These are phyloP conservation scores for Exophiala spinifera DNA, from an alignment of 2,329 filamentous ascomycete genomes.

Conservation along the genomic window DNA sequence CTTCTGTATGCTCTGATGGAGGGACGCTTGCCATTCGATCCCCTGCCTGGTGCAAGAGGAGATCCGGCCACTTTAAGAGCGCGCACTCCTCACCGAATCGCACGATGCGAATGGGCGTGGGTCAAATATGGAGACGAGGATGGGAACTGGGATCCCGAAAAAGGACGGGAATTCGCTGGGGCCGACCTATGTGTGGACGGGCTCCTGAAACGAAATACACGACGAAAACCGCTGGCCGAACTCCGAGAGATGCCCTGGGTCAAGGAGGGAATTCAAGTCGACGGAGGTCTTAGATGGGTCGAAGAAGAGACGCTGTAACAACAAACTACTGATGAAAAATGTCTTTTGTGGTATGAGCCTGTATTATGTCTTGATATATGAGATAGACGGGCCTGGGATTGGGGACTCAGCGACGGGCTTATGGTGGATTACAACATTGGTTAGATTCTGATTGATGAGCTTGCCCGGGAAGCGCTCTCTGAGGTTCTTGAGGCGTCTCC, in stretches of 20 bases:
- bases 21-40: conserved; percentile 88
- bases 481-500: background rate
- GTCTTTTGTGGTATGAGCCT: background rate
- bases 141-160: conserved; percentile 76
- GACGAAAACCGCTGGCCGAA: conserved; percentile 70
- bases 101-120: conserved; percentile 94
- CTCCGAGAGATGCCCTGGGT: conserved; percentile 76
- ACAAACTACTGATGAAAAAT: background rate
- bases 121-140: conserved; percentile 78
- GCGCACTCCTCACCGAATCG: conserved; percentile 88
- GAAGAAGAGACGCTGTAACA: conserved; percentile 34
- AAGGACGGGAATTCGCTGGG: conserved; percentile 64
- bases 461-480: background rate
- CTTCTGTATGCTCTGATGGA: conserved; percentile 91
- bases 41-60: conserved; percentile 69
- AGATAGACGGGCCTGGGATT: background rate
- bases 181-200: conserved; percentile 81
- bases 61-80: conserved; percentile 74
- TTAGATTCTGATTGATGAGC: background rate
- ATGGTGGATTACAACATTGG: background rate
- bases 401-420: too few species aligned
- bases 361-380: background rate
- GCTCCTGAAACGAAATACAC: conserved; percentile 75
- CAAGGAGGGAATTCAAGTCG: conserved; percentile 65
- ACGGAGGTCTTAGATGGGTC: conserved; percentile 54